phyloP scores from a whole-genome alignment of 306 rosid species.

The Cotoneaster glaucophyllus region DNA sequence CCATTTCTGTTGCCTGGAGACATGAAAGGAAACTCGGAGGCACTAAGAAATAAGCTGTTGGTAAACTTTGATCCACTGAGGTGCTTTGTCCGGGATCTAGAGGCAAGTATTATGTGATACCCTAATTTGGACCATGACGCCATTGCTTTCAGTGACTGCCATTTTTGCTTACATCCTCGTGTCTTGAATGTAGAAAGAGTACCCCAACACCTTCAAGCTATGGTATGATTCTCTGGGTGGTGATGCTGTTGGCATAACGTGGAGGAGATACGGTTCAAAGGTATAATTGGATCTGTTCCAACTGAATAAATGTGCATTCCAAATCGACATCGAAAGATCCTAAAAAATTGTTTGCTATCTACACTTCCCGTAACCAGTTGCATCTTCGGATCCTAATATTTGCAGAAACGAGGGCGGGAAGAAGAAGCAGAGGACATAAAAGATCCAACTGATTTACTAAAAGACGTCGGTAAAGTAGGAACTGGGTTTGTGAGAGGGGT shows the following conservation, averaged over 20 bases:
- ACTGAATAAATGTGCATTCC: not conserved
- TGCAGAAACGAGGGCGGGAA: slow-evolving; percentile 70
- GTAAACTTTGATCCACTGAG: slow-evolving; percentile 80
- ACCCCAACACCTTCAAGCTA: slow-evolving; percentile 51
- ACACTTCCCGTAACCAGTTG: not conserved
- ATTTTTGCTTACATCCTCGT: not conserved
- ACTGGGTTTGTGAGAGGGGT: slow-evolving; percentile 72
- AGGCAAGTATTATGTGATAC: slow-evolving; percentile 46
- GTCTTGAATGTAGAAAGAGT: slow-evolving; percentile 46
- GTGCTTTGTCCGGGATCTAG: slow-evolving; percentile 60
- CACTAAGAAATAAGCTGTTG: slow-evolving; percentile 54
- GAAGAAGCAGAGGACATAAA: slow-evolving; percentile 36
- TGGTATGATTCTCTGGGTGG: slow-evolving; percentile 98
- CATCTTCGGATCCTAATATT: slow-evolving; percentile 9
- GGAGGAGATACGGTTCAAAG: slow-evolving; percentile 60
- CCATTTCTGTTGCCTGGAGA: slow-evolving; percentile 67
- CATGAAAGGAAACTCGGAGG: slow-evolving; percentile 52
- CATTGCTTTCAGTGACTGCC: not conserved
- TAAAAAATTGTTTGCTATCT: not conserved
- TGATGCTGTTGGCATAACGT: slow-evolving; percentile 83
- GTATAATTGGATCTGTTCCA: slow-evolving; percentile 22
- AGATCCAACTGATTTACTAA: slow-evolving; percentile 49
- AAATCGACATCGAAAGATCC: not conserved
- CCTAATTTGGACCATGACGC: slow-evolving; percentile 1
- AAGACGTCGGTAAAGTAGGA: slow-evolving; percentile 65